Conservation (phyloP, 805 yeast species). For the Kluyveromyces starmeri region DNA sequence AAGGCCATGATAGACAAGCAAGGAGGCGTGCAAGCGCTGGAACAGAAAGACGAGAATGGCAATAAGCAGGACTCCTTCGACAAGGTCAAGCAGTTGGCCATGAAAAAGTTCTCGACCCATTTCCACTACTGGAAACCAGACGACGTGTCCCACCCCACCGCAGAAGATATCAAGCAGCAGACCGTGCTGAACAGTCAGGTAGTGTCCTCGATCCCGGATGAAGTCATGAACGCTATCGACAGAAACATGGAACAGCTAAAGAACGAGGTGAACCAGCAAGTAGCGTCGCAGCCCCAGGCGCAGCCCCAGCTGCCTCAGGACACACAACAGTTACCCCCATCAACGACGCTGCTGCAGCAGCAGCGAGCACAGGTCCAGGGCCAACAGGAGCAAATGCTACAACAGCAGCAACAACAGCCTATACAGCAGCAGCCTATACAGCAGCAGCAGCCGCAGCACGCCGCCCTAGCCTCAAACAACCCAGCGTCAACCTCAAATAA, state of each 20-base stretch:
- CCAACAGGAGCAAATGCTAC: slow-evolving; percentile 11
- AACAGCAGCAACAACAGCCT: slow-evolving; percentile 11
- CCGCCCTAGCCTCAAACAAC: slow-evolving; percentile 6
- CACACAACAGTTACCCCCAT: slow-evolving; percentile 6
- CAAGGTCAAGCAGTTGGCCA: slow-evolving; percentile 26
- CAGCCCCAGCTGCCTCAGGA: slow-evolving; percentile 9
- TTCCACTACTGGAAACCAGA: slow-evolving; percentile 28
- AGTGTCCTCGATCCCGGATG: slow-evolving; percentile 21
- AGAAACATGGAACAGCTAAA: slow-evolving; percentile 26
- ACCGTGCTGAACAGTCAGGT: slow-evolving; percentile 21
- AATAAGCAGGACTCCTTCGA: slow-evolving; percentile 28
- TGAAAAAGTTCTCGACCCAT: slow-evolving; percentile 30
- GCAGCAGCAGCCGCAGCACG: slow-evolving; percentile 10
- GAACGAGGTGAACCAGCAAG: slow-evolving; percentile 16
- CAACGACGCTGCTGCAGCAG: slow-evolving; percentile 6
- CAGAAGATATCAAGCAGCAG: slow-evolving; percentile 29
- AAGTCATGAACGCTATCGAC: slow-evolving; percentile 24
- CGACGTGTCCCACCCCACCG: slow-evolving; percentile 28
- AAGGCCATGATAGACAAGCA: slow-evolving; percentile 31
- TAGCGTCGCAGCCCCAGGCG: slow-evolving; percentile 6
- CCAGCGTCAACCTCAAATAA: slow-evolving; percentile 10
- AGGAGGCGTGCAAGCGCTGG: slow-evolving; percentile 9
- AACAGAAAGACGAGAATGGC: slow-evolving; percentile 9
- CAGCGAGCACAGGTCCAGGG: slow-evolving; percentile 8
- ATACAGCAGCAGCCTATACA: slow-evolving; percentile 15